phyloP scores from a whole-genome alignment of 257 asterid genomes.

The Petunia axillaris region DNA sequence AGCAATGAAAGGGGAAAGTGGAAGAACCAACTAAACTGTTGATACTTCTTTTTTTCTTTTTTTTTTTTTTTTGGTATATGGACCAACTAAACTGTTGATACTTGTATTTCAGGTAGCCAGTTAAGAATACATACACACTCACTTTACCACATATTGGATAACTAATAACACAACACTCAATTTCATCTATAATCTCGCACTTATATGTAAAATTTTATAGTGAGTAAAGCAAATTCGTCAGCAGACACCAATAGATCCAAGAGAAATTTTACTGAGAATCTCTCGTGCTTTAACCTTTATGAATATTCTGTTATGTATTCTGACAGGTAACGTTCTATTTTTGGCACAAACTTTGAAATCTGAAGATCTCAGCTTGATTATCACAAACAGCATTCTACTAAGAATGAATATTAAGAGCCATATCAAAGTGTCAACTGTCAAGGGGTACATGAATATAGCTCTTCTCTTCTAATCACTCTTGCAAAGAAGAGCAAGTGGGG shows the following conservation, averaged over 20 bases:
- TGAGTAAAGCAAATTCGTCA: neutral
- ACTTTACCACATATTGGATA: slow-evolving; percentile 6
- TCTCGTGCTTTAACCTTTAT: slow-evolving; percentile 10
- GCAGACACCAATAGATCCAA: neutral
- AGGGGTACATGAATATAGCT: slow-evolving; percentile 4
- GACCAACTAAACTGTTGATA: slow-evolving; percentile 13
- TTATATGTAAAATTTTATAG: slow-evolving; percentile 19
- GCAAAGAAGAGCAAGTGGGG: slow-evolving; percentile 5
- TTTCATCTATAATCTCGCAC: slow-evolving; percentile 15
- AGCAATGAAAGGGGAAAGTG: neutral
- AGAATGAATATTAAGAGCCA: neutral
- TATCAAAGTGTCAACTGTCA: slow-evolving; percentile 4
- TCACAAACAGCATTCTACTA: neutral
- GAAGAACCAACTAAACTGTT: slow-evolving; percentile 11
- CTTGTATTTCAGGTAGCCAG: slow-evolving; percentile 14
- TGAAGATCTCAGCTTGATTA: slow-evolving; percentile 9
- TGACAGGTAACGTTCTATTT: neutral
- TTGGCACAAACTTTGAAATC: slow-evolving; percentile 5
- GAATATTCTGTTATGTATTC: slow-evolving; percentile 20
- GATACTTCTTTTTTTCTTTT: neutral
- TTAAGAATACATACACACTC: neutral
- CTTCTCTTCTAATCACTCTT: neutral
- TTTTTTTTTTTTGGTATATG: too few species aligned
- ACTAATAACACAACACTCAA: slow-evolving; percentile 14
- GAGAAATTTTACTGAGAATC: neutral